Conservation (phyloP, 306 rosid species). For the Elaeagnus macrophylla region DNA sequence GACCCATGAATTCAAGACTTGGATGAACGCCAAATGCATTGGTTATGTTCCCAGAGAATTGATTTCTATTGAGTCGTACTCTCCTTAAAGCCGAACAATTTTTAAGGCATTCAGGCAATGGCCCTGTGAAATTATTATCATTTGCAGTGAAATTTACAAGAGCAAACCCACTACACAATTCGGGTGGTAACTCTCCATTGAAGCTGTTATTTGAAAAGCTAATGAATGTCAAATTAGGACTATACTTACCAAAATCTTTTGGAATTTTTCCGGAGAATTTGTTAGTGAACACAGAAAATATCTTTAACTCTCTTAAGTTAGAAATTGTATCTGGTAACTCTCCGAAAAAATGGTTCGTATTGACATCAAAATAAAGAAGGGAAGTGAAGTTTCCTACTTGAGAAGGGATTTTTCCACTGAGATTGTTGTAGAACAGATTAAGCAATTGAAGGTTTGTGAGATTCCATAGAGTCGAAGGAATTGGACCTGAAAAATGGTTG, state of each 20-base stretch:
- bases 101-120: conserved; percentile 48
- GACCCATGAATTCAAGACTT: neutral
- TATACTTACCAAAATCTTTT: conserved; percentile 37
- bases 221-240: conserved; percentile 21
- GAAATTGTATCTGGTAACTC: conserved; percentile 33
- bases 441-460: conserved; percentile 13
- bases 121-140: conserved; percentile 30
- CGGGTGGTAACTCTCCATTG: conserved; percentile 46
- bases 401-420: conserved; percentile 35
- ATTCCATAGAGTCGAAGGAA: neutral
- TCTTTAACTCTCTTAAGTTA: conserved; percentile 7
- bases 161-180: conserved; percentile 29
- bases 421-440: conserved; percentile 32
- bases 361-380: conserved; percentile 33
- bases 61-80: conserved; percentile 41
- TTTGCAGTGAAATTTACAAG: conserved; percentile 17
- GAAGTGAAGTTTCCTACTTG: conserved; percentile 38
- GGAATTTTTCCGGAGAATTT: conserved; percentile 47
- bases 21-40: conserved; percentile 13
- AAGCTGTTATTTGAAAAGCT: conserved; percentile 42
- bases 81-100: conserved; percentile 28
- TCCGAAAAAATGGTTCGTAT: conserved; percentile 34
- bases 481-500: conserved; percentile 8
- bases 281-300: conserved; percentile 37
- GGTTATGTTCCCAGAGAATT: conserved; percentile 42